These are phyloP conservation scores for Penicillium mononematosum DNA, from an alignment of 495 filamentous ascomycete species.

Conservation along the genomic window DNA sequence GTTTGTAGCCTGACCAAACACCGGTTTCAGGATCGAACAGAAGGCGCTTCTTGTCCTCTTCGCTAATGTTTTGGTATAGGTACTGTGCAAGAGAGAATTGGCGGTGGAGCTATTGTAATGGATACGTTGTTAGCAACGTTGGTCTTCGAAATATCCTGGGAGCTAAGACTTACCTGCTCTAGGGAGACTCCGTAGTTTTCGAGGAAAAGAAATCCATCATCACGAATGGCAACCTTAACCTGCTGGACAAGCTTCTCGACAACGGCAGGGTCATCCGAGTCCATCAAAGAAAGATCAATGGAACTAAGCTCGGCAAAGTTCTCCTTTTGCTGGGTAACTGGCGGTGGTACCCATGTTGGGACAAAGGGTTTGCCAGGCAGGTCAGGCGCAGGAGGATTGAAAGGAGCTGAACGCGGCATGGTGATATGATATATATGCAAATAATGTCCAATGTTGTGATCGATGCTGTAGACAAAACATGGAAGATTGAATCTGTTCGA, in stretches of 20 bases:
- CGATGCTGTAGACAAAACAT: not conserved
- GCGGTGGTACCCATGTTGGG: conserved; percentile 43
- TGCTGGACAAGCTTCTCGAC: conserved; percentile 39
- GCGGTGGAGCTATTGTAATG: conserved; percentile 37
- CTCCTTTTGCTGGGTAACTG: conserved; percentile 36
- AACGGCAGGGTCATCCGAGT: conserved; percentile 37
- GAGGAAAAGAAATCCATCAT: conserved; percentile 49
- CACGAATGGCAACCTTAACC: conserved; percentile 40
- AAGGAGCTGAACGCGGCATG: conserved; percentile 38
- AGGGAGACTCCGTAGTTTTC: conserved; percentile 49
- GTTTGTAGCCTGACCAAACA: conserved; percentile 43
- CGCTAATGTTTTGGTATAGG: conserved; percentile 44
- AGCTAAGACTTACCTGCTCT: conserved; percentile 33
- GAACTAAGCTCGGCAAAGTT: conserved; percentile 41
- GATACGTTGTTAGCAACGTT: not conserved
- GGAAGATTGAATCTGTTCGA: conserved; percentile 1
- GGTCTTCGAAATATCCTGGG: not conserved
- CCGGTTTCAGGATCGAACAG: conserved; percentile 41
- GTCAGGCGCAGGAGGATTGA: conserved; percentile 38
- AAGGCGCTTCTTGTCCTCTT: conserved; percentile 44
- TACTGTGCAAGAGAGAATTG: conserved; percentile 48
- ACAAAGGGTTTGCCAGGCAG: conserved; percentile 42
- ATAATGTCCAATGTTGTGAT: conserved; percentile 4
- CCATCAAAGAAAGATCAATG: conserved; percentile 41
- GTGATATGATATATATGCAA: not conserved